Base-by-base conservation (phyloP, 805 yeast species). In the Saccharomyces cerevisiae region DNA sequence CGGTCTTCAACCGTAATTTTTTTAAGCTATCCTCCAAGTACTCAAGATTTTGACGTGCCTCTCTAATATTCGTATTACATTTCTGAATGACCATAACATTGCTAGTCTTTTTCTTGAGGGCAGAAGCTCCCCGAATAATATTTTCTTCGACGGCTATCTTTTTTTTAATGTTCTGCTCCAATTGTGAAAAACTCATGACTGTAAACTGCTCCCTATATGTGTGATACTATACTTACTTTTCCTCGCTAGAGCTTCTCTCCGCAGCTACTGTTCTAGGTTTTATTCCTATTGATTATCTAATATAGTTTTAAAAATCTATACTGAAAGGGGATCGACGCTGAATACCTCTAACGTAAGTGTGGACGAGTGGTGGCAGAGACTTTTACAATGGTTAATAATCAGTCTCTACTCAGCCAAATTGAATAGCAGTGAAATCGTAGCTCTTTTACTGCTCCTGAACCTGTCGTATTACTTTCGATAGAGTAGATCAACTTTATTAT, bases 81-180 rank as follows among this genome's bases (percentile, higher is more conserved):
- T 87, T 84, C 69, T 89, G 95, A 61, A 91, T 89, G 49, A 92
- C 97, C 61, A 80, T 82, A 41, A 85, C 76, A 70, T 94, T 94
- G 57, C 78, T 72, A 11, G 98, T 88, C 59, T 83, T 83, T 67
- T 84, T 83, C 68, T 88, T 83, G 74, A 94, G 74, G 57, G 85
- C 80, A 55, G 86, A 83, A 53, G 96, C 94, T 53, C 97, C 98
- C 56, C 82, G 84, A 49, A 92, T 89, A 71, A 92, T 85, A 66
- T 88, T 90, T 64, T 78, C 77, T 72, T 94, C 97, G 55, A 96
- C 80, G 62, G 87, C 92, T 64, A 94, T 91, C 76, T 90, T 92
- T 62, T 81, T 81, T 62, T 79, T 76, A 70, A 94, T 90, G 64
- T 92, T 97, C 47, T 79, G 61, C 51, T 67, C 70, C 3, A 69